Percentiles rank a stretch among this genome's conserved stretches.
Evolutionary conservation across 768 basidiomycete genomes (phyloP).

Genomic region (Macrocybe gigantea): DNA sequence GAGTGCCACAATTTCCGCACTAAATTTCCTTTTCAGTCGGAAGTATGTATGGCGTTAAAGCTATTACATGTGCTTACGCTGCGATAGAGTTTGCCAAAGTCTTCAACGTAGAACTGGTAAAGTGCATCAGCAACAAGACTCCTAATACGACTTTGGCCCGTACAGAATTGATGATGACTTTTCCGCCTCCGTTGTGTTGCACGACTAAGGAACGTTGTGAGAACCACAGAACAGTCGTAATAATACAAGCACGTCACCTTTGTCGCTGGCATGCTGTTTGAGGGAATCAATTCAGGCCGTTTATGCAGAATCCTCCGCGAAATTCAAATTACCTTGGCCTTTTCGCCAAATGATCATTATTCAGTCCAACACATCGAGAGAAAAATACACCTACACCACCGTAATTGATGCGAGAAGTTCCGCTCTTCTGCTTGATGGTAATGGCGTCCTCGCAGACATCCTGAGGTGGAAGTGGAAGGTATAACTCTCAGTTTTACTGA

Average conservation of each 20-base stretch:
- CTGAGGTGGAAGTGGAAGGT: constrained; percentile 5
- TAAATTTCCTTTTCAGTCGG: constrained; percentile 4
- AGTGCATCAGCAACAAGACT: neutral
- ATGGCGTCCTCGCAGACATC: constrained; percentile 34
- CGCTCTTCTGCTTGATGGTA: constrained; percentile 33
- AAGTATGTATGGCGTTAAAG: neutral
- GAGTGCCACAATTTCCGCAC: constrained; percentile 28
- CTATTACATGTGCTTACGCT: constrained; percentile 14
- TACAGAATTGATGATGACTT: constrained; percentile 31
- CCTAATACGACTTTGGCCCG: constrained; percentile 1
- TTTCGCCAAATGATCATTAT: too few relatives aligned
- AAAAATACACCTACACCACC: constrained; percentile 24
- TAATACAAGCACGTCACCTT: constrained; percentile 10
- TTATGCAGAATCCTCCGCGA: neutral
- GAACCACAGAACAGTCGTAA: neutral
- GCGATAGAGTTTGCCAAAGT: constrained; percentile 34
- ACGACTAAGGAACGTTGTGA: constrained; percentile 15
- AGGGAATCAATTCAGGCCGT: neutral
- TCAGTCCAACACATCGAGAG: neutral
- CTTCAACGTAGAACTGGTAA: constrained; percentile 30
- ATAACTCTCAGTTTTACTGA: too few relatives aligned
- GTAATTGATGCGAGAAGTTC: constrained; percentile 29
- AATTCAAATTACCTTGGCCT: too few relatives aligned
- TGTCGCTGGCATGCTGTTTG: constrained; percentile 24
- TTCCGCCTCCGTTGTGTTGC: constrained; percentile 32